Conservation (phyloP, 169 alveolate species). For the Cryptosporidium meleagridis region DNA sequence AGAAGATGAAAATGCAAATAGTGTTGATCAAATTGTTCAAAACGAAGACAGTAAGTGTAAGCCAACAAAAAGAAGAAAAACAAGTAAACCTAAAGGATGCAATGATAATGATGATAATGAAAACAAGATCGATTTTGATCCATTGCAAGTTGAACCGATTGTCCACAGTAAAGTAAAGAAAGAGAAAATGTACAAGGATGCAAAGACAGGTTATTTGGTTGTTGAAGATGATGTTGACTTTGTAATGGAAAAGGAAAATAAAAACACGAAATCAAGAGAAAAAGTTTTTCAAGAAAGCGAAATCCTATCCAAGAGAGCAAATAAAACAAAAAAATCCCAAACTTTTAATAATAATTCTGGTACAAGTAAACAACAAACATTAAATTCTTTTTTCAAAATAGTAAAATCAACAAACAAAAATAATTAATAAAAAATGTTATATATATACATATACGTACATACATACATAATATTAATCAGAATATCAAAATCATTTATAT, state of each 20-base stretch:
- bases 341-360: neutral
- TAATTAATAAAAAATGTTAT: neutral
- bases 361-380: constrained; percentile 58
- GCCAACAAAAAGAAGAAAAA: constrained; percentile 9
- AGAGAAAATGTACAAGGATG: constrained; percentile 52
- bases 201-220: constrained; percentile 50
- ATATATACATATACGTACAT: too few relatives aligned
- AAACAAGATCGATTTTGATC: constrained; percentile 30
- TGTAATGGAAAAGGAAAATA: constrained; percentile 29
- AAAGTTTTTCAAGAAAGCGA: neutral
- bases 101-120: neutral
- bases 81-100: neutral
- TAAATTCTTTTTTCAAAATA: constrained; percentile 39
- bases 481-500: too few relatives aligned
- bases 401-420: neutral
- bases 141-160: constrained; percentile 43
- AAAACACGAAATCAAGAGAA: neutral
- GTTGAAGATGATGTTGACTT: constrained; percentile 65
- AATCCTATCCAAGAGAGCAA: neutral
- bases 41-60: neutral
- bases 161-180: neutral
- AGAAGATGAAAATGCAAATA: neutral
- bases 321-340: neutral
- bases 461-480: too few relatives aligned
- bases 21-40: neutral